Evolutionary conservation across 164 flowering plant species (phyloP), one percentile per base, ranked within the genome.

Genomic region (Euptelea pleiosperma): DNA sequence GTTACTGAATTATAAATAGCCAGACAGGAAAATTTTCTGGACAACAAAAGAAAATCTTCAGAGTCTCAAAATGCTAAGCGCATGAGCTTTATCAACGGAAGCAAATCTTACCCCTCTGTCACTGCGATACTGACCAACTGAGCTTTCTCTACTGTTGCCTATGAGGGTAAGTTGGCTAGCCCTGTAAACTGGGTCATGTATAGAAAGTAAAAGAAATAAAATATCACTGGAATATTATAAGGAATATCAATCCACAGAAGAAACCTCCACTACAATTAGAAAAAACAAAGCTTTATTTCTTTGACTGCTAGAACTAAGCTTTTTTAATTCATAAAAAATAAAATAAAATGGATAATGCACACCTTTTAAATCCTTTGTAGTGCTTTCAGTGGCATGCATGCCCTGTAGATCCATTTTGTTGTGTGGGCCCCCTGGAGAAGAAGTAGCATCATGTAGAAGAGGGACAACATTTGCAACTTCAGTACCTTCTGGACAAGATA

Each of bases 401-500:
- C 70, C 61, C 58, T 52, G 40, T 9, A 39, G 29, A 61, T 66
- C 42, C 35, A 47, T 28, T 35, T 45, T 51, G 67, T 50, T 57
- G 21, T 45, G 44, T 31, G 52, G 11, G 25, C 55, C 73, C 18
- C 19, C 24, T 34, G 55, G 70, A 61, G 67, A 58, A 63, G 67
- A 58, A 34, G 60, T 12, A 61, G 16, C 67, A 44, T 43, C 69
- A 58, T 34, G 35, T 39, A 19, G 34, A 44, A 26, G 42, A 54
- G 62, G n/a, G 29, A 73, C 75, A 69, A 24, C 46, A 36, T 58
- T 64, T 21, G 73, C 54, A 70, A 44, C 75, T 41, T 41, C 65
- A 67, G 65, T 41, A 30, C 35, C 28, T 54, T 69, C 82, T 68
- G 82, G 75, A 63, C 62, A 16, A 52, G 74, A 75, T 71, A 77